phyloP scores from a whole-genome alignment of 2,329 filamentous ascomycete species.

The Alternaria atra region DNA sequence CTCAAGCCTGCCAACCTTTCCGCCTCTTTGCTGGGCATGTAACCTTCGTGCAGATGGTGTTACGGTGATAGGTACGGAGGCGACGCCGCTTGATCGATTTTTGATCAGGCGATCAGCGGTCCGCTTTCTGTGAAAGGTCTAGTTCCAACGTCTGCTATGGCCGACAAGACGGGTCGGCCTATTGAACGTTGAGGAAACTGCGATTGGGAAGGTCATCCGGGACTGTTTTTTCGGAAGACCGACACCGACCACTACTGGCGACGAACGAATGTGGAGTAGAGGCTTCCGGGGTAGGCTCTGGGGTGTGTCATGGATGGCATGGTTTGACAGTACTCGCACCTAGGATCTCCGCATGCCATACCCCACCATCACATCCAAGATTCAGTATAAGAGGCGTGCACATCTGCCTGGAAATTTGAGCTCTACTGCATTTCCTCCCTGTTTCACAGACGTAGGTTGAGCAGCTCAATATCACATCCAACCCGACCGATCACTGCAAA shows the following conservation, averaged over 20 bases:
- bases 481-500: not conserved
- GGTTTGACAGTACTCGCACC: not conserved
- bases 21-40: constrained; percentile 23
- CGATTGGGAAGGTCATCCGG: constrained; percentile 10
- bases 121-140: constrained; percentile 2
- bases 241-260: not conserved
- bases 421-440: constrained; percentile 10
- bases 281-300: constrained; percentile 5
- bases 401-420: not conserved
- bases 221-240: not conserved
- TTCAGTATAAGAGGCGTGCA: constrained; percentile 10
- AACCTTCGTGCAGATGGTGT: constrained; percentile 12
- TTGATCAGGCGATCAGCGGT: constrained; percentile 8
- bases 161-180: constrained; percentile 4
- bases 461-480: constrained; percentile 3
- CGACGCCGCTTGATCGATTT: not conserved
- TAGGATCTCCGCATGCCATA: constrained; percentile 11
- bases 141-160: constrained; percentile 8
- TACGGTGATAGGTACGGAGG: not conserved
- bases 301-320: constrained; percentile 4
- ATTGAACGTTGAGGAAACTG: constrained; percentile 1
- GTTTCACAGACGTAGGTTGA: constrained; percentile 4
- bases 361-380: constrained; percentile 1
- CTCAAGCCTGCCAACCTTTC: constrained; percentile 24
- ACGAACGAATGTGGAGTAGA: constrained; percentile 9